Evolutionary conservation across 1,284 basidiomycete genomes (phyloP).

Genomic region (Pseudozyma hubeiensis): DNA sequence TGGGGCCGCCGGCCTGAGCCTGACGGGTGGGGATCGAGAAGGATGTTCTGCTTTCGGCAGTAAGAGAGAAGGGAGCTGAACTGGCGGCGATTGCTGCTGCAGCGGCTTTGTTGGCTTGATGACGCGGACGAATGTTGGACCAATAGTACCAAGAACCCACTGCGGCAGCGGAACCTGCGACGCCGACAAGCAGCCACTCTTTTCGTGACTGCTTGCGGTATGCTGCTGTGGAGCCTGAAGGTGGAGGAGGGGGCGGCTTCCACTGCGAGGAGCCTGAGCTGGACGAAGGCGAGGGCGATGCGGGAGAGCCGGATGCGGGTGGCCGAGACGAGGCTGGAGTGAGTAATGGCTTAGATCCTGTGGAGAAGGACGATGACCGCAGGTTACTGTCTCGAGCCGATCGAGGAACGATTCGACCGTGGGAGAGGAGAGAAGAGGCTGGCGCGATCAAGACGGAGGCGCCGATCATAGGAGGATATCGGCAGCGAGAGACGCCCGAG

Average conservation of each 20-base stretch:
- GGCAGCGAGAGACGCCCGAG: constrained; percentile 34
- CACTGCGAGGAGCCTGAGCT: constrained; percentile 33
- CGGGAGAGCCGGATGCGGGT: constrained; percentile 12
- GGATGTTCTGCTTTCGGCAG: constrained; percentile 43
- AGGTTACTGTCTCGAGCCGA: neutral
- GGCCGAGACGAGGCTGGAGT: constrained; percentile 22
- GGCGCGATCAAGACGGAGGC: constrained; percentile 9
- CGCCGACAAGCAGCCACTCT: constrained; percentile 67
- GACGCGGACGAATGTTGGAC: constrained; percentile 55
- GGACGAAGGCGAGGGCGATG: constrained; percentile 35
- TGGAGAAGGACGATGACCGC: constrained; percentile 16
- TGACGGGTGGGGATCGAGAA: constrained; percentile 61
- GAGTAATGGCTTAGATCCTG: constrained; percentile 10
- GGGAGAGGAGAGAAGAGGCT: constrained; percentile 10
- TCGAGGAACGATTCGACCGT: constrained; percentile 3
- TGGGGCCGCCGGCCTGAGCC: constrained; percentile 42
- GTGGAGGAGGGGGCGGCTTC: constrained; percentile 47
- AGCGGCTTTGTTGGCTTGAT: constrained; percentile 36
- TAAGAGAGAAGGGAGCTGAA: constrained; percentile 48
- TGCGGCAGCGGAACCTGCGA: constrained; percentile 64
- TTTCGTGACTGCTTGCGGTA: constrained; percentile 56
- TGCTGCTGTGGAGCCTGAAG: constrained; percentile 40
- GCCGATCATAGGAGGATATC: constrained; percentile 12
- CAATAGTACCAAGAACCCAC: constrained; percentile 66
- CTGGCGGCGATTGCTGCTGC: constrained; percentile 39